Evolutionary conservation across 139 green algal species (phyloP), one percentile per base, ranked within the genome.

Genomic region (Diplosphaera chodatii): DNA sequence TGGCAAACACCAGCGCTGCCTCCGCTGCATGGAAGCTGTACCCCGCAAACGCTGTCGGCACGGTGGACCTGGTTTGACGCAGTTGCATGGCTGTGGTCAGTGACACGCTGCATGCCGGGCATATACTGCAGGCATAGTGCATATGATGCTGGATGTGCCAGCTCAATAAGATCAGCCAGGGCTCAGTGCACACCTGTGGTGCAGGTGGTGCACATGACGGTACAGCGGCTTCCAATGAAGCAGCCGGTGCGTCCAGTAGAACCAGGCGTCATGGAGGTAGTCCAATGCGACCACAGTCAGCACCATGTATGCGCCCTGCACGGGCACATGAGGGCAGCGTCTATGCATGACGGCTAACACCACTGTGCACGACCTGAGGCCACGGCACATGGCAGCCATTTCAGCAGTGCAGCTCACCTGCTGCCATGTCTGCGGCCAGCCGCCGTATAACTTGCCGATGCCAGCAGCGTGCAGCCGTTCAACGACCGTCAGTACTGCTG

Each of bases 201-300:
- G 91, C 27, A 93, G 78, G 73, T 79, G 81, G 78, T 97, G 91
- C 1, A 97, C 72, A 55, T 83, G 77, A 20, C 64, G 63, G 76
- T 94, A 96, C 29, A 97, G 71, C n/a, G 85, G 85, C 41, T 77
- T 69, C 81, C 84, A 92, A 82, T 97, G 91, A 68, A 97, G 84
- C 67, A 92, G 48, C 5, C 89, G 76, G 80, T 97, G 91, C 1
- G 90, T 95, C 85, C 88, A 94, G 81, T 96, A 97, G 80, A 97
- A 97, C 91, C 91, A 97, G 20, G 86, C 56, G 75, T 97, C 91
- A 37, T 97, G 91, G 23, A 94, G 72, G 67, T 86, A 86, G 76
- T 97, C 91, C 63, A 97, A 75, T 15, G 80, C 65, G 0, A 83
- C 63, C 0, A 91, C 59, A 3, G 78, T 82, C 21, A 83, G 23